Conservation (phyloP, 495 filamentous ascomycete species). For the Friedmanniomyces simplex region DNA sequence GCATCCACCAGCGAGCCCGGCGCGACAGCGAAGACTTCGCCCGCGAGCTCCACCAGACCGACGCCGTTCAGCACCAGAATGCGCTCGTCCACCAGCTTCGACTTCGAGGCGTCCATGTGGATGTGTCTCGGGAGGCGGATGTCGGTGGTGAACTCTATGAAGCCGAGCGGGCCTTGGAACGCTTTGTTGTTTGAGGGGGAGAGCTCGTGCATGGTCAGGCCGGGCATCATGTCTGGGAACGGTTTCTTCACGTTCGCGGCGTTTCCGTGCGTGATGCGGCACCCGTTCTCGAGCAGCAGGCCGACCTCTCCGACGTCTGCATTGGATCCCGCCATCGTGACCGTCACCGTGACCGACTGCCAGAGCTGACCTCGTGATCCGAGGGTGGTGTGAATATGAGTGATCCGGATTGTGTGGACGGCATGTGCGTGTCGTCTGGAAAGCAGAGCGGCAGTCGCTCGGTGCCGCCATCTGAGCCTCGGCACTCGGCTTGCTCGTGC, state of each 20-base stretch:
- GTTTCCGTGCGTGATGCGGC: conserved; percentile 5
- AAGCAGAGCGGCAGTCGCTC: neutral
- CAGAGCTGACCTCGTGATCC: neutral
- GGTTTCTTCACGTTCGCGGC: conserved; percentile 12
- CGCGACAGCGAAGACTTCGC: conserved; percentile 1
- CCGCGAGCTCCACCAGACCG: conserved; percentile 9
- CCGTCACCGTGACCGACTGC: neutral
- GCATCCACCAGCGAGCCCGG: conserved; percentile 6
- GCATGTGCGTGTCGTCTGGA: neutral
- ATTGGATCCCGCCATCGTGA: neutral
- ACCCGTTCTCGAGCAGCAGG: neutral
- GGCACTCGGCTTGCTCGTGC: neutral
- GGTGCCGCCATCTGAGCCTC: neutral
- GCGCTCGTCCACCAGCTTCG: conserved; percentile 4
- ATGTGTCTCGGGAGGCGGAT: conserved; percentile 8
- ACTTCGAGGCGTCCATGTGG: conserved; percentile 5
- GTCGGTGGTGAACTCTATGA: conserved; percentile 1
- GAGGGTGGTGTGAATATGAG: neutral
- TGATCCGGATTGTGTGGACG: neutral
- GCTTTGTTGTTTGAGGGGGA: neutral
- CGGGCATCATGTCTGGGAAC: conserved; percentile 6
- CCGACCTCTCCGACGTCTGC: neutral
- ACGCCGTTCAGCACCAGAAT: conserved; percentile 6
- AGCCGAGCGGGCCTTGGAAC: conserved; percentile 7
- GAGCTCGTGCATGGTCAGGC: conserved; percentile 8